A percentile compares a stretch with the other conserved stretches of the same genome.
phyloP scores from a whole-genome alignment of 2,329 filamentous ascomycete species.

The Aspergillus sp. region DNA sequence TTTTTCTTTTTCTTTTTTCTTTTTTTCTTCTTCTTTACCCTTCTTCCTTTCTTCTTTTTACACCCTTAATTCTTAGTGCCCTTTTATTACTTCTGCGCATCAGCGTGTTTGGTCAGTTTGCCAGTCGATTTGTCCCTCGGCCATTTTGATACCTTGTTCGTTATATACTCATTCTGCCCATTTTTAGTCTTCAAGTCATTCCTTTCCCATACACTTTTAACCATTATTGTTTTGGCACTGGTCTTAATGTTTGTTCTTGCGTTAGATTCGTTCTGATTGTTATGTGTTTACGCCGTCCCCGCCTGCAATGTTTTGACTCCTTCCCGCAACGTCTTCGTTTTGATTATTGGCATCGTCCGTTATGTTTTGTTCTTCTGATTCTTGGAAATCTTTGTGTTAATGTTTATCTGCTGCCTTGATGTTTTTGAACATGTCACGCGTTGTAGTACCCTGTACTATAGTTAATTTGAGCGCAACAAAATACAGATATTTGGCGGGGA shows the following conservation, averaged over 20 bases:
- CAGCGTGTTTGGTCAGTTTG: conserved; percentile 28
- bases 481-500: conserved; percentile 28
- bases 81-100: conserved; percentile 25
- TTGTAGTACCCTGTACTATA: conserved; percentile 34
- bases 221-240: conserved; percentile 12
- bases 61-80: conserved; percentile 23
- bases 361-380: conserved; percentile 5
- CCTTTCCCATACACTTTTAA: conserved; percentile 7
- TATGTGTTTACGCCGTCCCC: conserved; percentile 21
- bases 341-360: neutral
- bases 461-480: conserved; percentile 25
- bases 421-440: conserved; percentile 24
- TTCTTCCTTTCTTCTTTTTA: conserved; percentile 2
- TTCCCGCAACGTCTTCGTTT: conserved; percentile 7
- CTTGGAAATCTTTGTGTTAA: conserved; percentile 5
- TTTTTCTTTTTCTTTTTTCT: conserved; percentile 5
- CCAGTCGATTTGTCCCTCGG: conserved; percentile 12
- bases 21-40: conserved; percentile 1
- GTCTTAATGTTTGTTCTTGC: conserved; percentile 19
- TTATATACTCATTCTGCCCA: conserved; percentile 15
- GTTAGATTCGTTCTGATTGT: conserved; percentile 19
- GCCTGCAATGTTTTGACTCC: conserved; percentile 13
- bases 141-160: conserved; percentile 30
- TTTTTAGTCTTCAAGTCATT: conserved; percentile 10
- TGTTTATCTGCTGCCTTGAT: no score